Base-by-base conservation (phyloP, 768 basidiomycete species). In the Termitomyces eurrhizus region DNA sequence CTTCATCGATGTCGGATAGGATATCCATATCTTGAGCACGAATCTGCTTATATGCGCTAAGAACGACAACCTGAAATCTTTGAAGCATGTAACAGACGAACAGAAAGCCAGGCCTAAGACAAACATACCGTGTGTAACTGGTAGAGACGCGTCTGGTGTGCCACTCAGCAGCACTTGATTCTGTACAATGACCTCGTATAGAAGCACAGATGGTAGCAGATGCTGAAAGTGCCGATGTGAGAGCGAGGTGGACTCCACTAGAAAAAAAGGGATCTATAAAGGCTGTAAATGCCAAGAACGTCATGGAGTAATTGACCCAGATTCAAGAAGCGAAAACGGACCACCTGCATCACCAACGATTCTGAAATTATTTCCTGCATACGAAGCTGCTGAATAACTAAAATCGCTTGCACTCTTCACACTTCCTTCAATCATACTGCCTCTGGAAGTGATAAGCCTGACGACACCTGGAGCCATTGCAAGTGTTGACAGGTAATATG, bases 41-140 rank as follows among this genome's bases (percentile, higher is more conserved):
- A 56, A 89, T 87, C 65, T 88, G 87, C 70, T 87, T 88, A 70
- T 88, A 88, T 63, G 86, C 86, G 63, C 86, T 87, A n/a, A 88
- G 73, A 29, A 87, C 86, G 24, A 88, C 86, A 13, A 89, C 78
- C 65, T 87, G 82, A 65, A 88, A 88, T 65, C 85, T 87, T 57
- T 2, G 46, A 44, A 41, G 24, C 24, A 21, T 42, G 33, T 45
- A 13, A 37, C n/a, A 9, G 48, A 33, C 14, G 9, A 16, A 37
- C 26, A 6, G 24, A 21, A 9, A 57, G 21, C 49, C 2, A 26
- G 24, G 35, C 1, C 4, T 7, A 1, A 42, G 42, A 56, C 62
- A 29, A 65, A 81, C 82, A 82, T 66, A 82, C 83, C 84, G 80
- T 7, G 85, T 85, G 67, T 85, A 85, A 64, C 83, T 83, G 11